Conservation (phyloP, 2,329 filamentous ascomycete species). For the Amauroascus verrucosus region DNA sequence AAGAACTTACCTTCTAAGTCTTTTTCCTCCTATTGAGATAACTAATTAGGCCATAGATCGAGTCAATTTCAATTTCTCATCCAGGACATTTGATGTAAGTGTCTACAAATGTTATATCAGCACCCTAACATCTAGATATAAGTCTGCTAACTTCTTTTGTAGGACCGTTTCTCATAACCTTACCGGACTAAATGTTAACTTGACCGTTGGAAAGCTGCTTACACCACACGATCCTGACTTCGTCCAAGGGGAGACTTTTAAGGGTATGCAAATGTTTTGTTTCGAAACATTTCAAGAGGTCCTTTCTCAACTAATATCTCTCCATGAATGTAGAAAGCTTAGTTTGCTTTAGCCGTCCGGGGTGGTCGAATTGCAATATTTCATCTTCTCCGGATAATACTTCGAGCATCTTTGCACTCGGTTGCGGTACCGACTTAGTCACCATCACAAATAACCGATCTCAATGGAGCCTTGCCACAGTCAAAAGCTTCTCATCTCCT, state of each 20-base stretch:
- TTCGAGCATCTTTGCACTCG: constrained; percentile 29
- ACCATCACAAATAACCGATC: constrained; percentile 24
- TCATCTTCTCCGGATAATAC: constrained; percentile 25
- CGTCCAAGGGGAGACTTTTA: not conserved
- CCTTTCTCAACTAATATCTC: not conserved
- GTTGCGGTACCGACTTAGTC: constrained; percentile 30
- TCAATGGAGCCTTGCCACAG: constrained; percentile 24
- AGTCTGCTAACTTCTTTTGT: not conserved
- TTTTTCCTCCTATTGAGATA: not conserved
- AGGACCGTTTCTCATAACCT: constrained; percentile 1
- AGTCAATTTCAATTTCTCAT: constrained; percentile 29
- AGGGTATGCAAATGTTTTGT: not conserved
- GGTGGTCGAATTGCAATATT: constrained; percentile 29
- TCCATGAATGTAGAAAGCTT: not conserved
- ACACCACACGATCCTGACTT: not conserved
- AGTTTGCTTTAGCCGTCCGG: constrained; percentile 19
- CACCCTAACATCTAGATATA: not conserved
- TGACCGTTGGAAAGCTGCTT: constrained; percentile 8
- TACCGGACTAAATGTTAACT: not conserved
- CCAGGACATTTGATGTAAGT: constrained; percentile 22
- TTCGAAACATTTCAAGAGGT: not conserved
- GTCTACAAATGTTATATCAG: not conserved
- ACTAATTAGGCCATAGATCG: constrained; percentile 21
- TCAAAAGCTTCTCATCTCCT: constrained; percentile 16
- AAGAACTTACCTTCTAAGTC: not conserved